Conservation (phyloP, 768 basidiomycete genomes). For the Russula lepida region DNA sequence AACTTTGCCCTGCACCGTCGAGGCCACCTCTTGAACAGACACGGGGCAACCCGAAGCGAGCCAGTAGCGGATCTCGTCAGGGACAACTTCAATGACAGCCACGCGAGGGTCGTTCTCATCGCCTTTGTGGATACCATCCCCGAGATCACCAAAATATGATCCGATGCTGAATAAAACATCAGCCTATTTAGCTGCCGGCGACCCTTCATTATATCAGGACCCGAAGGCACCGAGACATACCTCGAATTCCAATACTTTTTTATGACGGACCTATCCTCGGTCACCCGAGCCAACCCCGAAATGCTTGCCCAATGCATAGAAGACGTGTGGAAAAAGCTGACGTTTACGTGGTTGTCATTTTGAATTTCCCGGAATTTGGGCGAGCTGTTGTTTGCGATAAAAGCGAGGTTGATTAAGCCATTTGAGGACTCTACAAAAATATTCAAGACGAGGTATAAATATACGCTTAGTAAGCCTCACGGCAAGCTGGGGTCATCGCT, state of each 20-base stretch:
- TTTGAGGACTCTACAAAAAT: conserved; percentile 34
- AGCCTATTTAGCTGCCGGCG: not conserved
- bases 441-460: no score
- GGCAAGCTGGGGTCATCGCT: conserved; percentile 67
- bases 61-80: conserved; percentile 79
- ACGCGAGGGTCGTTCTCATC: conserved; percentile 72
- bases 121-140: conserved; percentile 81
- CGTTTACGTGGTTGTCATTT: conserved; percentile 70
- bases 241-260: conserved; percentile 52
- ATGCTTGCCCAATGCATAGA: conserved; percentile 77
- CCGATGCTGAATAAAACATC: conserved; percentile 34
- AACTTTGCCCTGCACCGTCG: conserved; percentile 52
- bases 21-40: conserved; percentile 45
- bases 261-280: conserved; percentile 53
- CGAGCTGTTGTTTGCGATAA: conserved; percentile 66
- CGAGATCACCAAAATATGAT: conserved; percentile 82
- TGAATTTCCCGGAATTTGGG: conserved; percentile 71
- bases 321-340: conserved; percentile 61
- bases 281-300: conserved; percentile 61
- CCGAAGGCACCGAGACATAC: conserved; percentile 36
- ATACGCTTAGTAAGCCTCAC: conserved; percentile 38
- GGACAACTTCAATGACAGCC: conserved; percentile 67
- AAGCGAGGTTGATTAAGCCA: conserved; percentile 48
- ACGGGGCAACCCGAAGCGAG: conserved; percentile 54
- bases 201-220: no score